Evolutionary conservation across 768 basidiomycete genomes (phyloP), one percentile per base, ranked within the genome.

Genomic region (Clavaria fumosa): DNA sequence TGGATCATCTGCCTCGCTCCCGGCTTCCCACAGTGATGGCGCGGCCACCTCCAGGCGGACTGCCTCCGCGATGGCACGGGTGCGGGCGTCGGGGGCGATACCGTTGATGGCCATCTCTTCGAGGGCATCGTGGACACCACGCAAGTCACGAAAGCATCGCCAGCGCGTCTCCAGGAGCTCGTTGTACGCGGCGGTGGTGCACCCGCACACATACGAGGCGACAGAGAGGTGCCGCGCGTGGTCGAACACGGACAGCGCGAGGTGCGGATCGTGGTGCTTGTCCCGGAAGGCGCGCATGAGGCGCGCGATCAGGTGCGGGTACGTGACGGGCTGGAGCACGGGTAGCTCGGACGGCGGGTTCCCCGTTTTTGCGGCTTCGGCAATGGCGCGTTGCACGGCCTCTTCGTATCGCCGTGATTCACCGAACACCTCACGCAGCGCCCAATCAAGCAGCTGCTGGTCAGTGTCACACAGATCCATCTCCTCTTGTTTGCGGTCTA

Each of bases 91-190:
- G 28, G 70, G 57, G 23, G 63, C 66, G 9, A 93, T 75, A 10
- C 81, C 83, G 46, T 90, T 86, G 26, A 74, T 63, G 17, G 60
- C 55, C 88, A 95, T 91, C 53, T 91, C 89, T 41, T 76, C 67
- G 12, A 93, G 55, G 4, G 78, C 72, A 14, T 70, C 67, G 37
- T 70, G 69, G 0, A 89, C 76, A 19, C 80, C 83, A 32, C 69
- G 65, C 23, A 90, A 58, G 58, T 93, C 86, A n/a, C 71, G 70
- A 62, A 91, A 85, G 39, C 67, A 72, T 5, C 61, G 57, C 91
- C 91, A 96, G 14, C 73, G 72, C n/a, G 82, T 86, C 48, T 72
- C 64, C 19, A 96, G 70, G 14, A 90, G 66, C 52, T 93, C 86
- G 54, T 90, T 88, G 57, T 93, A 95, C 1, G 78, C 81, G 7